Percentiles rank a stretch among this genome's conserved stretches.
Evolutionary conservation across 495 filamentous ascomycete genomes (phyloP).

Genomic region (Neurospora cerealis): DNA sequence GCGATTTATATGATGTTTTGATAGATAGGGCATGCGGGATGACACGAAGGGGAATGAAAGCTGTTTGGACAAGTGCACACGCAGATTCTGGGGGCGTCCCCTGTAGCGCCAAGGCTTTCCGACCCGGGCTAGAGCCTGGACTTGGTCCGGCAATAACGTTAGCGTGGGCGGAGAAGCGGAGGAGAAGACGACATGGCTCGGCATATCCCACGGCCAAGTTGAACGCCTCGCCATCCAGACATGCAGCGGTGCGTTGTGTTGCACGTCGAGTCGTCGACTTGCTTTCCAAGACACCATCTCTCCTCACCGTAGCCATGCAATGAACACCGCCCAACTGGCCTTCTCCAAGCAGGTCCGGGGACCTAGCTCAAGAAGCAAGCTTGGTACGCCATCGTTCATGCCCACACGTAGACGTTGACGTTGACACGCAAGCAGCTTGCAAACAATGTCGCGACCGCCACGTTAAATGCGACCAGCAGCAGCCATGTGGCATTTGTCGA

Average conservation of each 20-base stretch:
- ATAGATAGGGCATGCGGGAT: no score
- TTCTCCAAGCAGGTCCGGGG: not conserved
- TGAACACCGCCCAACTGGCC: not conserved
- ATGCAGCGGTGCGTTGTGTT: not conserved
- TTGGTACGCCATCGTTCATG: not conserved
- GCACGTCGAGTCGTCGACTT: not conserved
- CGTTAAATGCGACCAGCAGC: not conserved
- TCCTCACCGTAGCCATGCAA: not conserved
- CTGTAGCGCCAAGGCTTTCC: not conserved
- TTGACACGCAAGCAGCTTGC: not conserved
- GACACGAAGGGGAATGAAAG: not conserved
- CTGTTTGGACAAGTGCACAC: not conserved
- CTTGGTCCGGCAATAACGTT: not conserved
- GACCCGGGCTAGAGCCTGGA: not conserved
- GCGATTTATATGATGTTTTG: not conserved
- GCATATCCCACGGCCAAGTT: not conserved
- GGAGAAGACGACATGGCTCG: not conserved
- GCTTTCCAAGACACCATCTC: not conserved
- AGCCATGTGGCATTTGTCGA: not conserved
- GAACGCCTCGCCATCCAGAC: not conserved
- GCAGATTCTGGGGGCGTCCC: not conserved
- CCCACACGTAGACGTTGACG: not conserved
- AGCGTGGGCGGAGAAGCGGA: not conserved
- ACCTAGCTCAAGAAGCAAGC: not conserved
- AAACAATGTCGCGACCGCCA: not conserved